These are phyloP conservation scores for Filobasidium floriforme DNA, from an alignment of 768 basidiomycete species.

Conservation along the genomic window DNA sequence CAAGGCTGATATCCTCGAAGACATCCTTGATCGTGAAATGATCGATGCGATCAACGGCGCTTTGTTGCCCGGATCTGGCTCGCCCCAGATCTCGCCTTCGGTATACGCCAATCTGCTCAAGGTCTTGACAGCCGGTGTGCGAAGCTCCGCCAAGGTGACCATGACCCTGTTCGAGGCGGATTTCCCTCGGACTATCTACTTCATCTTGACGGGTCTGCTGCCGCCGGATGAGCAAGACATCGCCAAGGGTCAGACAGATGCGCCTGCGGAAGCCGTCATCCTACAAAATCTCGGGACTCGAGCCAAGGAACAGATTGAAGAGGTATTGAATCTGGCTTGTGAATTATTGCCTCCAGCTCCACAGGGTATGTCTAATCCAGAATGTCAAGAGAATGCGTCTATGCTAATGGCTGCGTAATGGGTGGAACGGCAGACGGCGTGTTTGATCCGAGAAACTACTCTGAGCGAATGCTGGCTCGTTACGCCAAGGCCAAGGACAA, in stretches of 20 bases:
- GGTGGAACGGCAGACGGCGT: slow-evolving; percentile 63
- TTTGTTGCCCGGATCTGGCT: slow-evolving; percentile 69
- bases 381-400: neutral
- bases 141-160: slow-evolving; percentile 79
- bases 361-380: slow-evolving; percentile 56
- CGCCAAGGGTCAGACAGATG: slow-evolving; percentile 48
- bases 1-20: slow-evolving; percentile 76
- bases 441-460: slow-evolving; percentile 83
- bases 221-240: slow-evolving; percentile 73
- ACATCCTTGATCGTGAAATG: slow-evolving; percentile 63
- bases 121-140: slow-evolving; percentile 77
- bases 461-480: slow-evolving; percentile 70
- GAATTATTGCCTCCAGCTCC: slow-evolving; percentile 90
- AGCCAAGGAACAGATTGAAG: slow-evolving; percentile 95
- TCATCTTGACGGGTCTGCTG: slow-evolving; percentile 87
- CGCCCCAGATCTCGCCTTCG: slow-evolving; percentile 72
- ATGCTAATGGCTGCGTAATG: neutral
- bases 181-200: slow-evolving; percentile 84
- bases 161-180: slow-evolving; percentile 81
- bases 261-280: slow-evolving; percentile 47
- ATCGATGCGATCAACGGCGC: slow-evolving; percentile 78
- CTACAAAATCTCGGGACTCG: slow-evolving; percentile 95
- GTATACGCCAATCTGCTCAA: slow-evolving; percentile 84
- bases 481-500: slow-evolving; percentile 76
- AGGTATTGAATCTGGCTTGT: slow-evolving; percentile 76